Conservation (phyloP, 345 rosid species). For the Turnera subulata region DNA sequence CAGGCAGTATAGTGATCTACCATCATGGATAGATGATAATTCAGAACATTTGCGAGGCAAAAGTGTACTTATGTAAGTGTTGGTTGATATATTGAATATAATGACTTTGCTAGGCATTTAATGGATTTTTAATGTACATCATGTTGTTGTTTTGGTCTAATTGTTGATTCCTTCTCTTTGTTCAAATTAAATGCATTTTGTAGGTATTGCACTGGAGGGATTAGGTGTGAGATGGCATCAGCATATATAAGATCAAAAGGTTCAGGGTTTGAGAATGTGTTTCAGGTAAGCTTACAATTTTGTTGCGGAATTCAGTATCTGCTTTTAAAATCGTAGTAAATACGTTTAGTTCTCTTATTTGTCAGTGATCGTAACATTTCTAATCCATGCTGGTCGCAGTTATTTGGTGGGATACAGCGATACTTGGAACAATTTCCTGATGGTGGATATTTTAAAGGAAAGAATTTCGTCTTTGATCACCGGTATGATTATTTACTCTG, state of each 20-base stretch:
- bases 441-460: constrained; percentile 92
- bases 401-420: constrained; percentile 91
- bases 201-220: constrained; percentile 99
- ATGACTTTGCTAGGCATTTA: neutral
- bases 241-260: constrained; percentile 92
- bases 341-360: neutral
- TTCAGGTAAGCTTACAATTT: constrained; percentile 50
- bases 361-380: constrained; percentile 10
- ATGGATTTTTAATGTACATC: neutral
- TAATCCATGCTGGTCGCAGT: constrained; percentile 37
- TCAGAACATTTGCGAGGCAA: constrained; percentile 63
- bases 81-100: constrained; percentile 14
- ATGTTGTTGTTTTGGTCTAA: too few species aligned
- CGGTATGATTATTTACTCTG: constrained; percentile 41
- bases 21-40: constrained; percentile 78
- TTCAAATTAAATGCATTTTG: neutral
- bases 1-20: constrained; percentile 92
- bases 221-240: constrained; percentile 98
- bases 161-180: neutral
- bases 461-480: constrained; percentile 93
- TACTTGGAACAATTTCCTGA: constrained; percentile 87
- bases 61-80: constrained; percentile 68
- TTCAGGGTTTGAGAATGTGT: constrained; percentile 75
- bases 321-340: too few species aligned
- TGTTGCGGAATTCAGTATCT: too few species aligned